Evolutionary conservation across 805 yeast genomes (phyloP).

Genomic region (Saccharomycopsis schoenii): DNA sequence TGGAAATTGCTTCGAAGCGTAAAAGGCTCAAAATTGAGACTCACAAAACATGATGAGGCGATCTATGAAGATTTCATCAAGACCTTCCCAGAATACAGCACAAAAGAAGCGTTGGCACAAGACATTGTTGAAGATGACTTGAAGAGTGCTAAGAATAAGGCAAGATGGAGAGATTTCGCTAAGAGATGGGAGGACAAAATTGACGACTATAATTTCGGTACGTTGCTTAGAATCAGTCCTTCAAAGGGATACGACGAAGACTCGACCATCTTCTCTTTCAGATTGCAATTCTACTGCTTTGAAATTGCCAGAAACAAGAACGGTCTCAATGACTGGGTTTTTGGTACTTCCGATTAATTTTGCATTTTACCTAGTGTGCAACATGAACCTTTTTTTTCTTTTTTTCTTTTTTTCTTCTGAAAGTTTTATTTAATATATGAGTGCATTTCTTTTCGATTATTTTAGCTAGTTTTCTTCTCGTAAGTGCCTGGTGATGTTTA

Average conservation of each 20-base stretch:
- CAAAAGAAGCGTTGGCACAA: conserved; percentile 40
- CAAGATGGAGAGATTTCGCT: conserved; percentile 83
- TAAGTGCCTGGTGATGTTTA: no score
- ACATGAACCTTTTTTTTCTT: neutral
- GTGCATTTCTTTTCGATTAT: neutral
- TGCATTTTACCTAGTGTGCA: conserved; percentile 19
- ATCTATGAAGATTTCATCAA: conserved; percentile 49
- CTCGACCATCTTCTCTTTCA: conserved; percentile 79
- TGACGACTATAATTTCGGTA: conserved; percentile 93
- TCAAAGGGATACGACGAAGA: conserved; percentile 70
- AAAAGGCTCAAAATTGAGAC: conserved; percentile 69
- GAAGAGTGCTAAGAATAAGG: conserved; percentile 73
- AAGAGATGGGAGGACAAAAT: conserved; percentile 69
- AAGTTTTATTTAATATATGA: neutral
- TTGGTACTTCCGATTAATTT: conserved; percentile 22
- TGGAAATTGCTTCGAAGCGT: conserved; percentile 70
- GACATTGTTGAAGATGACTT: conserved; percentile 65
- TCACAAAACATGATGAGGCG: conserved; percentile 65
- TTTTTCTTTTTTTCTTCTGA: neutral
- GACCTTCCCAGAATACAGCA: conserved; percentile 83
- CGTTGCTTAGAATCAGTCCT: conserved; percentile 70
- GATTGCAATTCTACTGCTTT: conserved; percentile 90
- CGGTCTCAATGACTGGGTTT: conserved; percentile 88
- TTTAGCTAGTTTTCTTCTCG: no score
- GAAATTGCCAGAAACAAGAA: conserved; percentile 89